Percentiles rank a stretch among this genome's conserved stretches.
These are phyloP conservation scores for Ophiosphaerella korrae DNA, from an alignment of 2,329 filamentous ascomycete species.

Conservation along the genomic window DNA sequence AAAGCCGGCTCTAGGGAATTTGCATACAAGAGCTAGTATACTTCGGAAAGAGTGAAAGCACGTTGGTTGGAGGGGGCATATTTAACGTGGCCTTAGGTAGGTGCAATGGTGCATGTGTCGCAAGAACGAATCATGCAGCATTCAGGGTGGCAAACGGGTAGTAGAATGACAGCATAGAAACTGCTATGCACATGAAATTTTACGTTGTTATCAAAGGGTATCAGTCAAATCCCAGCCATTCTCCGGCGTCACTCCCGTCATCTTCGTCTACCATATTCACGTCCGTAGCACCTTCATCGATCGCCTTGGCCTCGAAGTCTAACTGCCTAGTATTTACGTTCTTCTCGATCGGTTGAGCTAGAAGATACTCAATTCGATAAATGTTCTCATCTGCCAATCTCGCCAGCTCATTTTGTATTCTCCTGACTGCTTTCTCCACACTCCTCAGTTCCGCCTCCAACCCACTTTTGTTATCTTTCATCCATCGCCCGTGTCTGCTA, in stretches of 20 bases:
- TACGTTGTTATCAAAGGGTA: constrained; percentile 1
- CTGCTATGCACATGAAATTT: background rate
- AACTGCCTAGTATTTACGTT: constrained; percentile 28
- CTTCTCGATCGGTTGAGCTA: constrained; percentile 56
- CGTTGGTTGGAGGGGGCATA: no score
- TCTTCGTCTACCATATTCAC: constrained; percentile 43
- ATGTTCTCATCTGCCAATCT: constrained; percentile 84
- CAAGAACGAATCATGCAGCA: no score
- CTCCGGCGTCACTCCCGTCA: constrained; percentile 47
- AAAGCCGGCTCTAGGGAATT: no score
- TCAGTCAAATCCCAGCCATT: constrained; percentile 60
- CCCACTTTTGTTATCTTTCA: constrained; percentile 78
- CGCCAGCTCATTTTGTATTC: constrained; percentile 82
- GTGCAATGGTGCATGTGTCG: no score
- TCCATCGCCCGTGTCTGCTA: constrained; percentile 80
- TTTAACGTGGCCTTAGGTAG: no score
- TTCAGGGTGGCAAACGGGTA: background rate
- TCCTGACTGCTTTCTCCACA: constrained; percentile 77
- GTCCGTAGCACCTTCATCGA: constrained; percentile 41
- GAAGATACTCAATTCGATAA: constrained; percentile 85
- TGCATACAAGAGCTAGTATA: no score
- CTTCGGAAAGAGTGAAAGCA: no score
- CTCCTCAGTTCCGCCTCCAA: constrained; percentile 84
- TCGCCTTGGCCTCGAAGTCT: constrained; percentile 41
- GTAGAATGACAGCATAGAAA: background rate